Percentiles rank a stretch among this genome's conserved stretches.
Conservation (phyloP, 176 grass and related monocot genomes). For the Microstegium vimineum region DNA sequence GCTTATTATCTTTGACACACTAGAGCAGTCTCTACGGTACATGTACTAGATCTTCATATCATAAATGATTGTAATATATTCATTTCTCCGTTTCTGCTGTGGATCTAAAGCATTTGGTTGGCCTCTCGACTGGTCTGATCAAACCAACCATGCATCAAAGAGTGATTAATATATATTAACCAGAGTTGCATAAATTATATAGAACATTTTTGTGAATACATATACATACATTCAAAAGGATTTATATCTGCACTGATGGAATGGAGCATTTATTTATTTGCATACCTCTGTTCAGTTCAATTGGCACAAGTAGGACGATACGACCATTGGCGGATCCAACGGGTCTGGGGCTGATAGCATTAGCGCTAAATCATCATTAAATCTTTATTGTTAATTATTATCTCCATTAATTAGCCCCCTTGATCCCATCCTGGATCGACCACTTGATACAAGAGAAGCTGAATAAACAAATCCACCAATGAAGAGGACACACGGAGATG, state of each 20-base stretch:
- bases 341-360: no score
- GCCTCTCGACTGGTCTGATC: neutral
- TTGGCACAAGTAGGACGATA: neutral
- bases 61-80: no score
- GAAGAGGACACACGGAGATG: neutral
- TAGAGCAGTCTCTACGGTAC: no score
- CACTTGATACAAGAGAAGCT: neutral
- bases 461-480: neutral
- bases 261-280: neutral
- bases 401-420: no score
- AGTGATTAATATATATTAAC: neutral
- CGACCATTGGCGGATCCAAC: no score
- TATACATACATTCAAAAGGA: neutral
- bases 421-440: no score
- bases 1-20: no score
- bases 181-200: neutral
- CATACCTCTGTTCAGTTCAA: neutral
- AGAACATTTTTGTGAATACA: neutral
- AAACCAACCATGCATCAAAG: no score
- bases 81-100: neutral
- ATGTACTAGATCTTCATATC: neutral
- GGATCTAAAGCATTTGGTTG: neutral
- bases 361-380: no score
- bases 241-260: neutral
- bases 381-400: no score